Conservation (phyloP, 179 eudicot genomes). For the Gypsophila paniculata region DNA sequence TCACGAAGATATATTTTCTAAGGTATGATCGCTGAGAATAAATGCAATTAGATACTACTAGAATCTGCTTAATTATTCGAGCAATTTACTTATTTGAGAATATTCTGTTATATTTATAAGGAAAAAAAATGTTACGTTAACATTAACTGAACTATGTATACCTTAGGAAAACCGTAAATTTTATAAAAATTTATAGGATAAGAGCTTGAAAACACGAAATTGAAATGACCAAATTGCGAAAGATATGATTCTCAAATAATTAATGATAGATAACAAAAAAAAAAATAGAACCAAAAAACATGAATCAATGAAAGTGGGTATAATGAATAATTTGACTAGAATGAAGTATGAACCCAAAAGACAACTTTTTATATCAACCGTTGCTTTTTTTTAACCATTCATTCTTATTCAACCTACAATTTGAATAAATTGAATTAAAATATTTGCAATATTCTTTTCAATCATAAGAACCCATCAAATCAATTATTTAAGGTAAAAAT, state of each 20-base stretch:
- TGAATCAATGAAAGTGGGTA: conserved; percentile 28
- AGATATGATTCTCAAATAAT: conserved; percentile 24
- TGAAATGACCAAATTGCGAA: no score
- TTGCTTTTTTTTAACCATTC: conserved; percentile 20
- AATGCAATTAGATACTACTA: no score
- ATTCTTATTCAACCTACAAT: neutral
- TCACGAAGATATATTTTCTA: no score
- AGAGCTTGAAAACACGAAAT: no score
- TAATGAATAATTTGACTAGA: conserved; percentile 28
- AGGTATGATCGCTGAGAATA: no score
- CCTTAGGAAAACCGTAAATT: no score
- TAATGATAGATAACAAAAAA: neutral
- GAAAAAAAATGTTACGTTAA: no score
- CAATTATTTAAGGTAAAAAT: neutral
- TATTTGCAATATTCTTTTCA: neutral
- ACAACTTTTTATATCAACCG: conserved; percentile 19
- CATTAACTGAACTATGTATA: no score
- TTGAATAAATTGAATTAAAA: neutral
- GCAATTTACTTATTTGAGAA: no score
- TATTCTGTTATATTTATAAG: no score
- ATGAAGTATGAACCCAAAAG: neutral
- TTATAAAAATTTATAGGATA: no score
- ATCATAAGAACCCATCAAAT: conserved; percentile 8
- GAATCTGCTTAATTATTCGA: no score
- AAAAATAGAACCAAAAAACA: neutral